A percentile compares a stretch with the other conserved stretches of the same genome.
Conservation (phyloP, 768 basidiomycete species). For the Kwoniella dejecticola region DNA sequence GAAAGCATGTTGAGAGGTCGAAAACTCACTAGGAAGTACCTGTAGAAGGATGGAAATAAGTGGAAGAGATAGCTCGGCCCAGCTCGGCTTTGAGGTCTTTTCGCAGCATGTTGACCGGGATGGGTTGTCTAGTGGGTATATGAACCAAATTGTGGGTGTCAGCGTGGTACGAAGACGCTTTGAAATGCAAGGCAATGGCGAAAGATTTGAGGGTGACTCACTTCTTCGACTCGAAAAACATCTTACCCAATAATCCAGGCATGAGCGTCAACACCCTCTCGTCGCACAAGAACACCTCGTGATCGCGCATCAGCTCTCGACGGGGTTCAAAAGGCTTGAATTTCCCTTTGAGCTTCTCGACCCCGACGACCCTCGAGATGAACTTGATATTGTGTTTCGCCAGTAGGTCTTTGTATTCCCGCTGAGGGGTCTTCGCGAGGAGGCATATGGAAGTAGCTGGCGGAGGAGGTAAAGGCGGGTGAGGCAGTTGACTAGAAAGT, state of each 20-base stretch:
- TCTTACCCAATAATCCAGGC: conserved; percentile 80
- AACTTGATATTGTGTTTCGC: conserved; percentile 76
- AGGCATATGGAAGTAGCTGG: conserved; percentile 80
- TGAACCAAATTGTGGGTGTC: not conserved
- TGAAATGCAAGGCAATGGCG: no score
- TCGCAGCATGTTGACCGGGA: conserved; percentile 83
- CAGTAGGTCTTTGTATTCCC: conserved; percentile 92
- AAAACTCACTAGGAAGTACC: conserved; percentile 90
- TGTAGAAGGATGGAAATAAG: conserved; percentile 92
- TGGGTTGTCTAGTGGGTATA: conserved; percentile 72
- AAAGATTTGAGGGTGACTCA: no score
- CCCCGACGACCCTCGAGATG: conserved; percentile 84
- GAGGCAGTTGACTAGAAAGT: conserved; percentile 61
- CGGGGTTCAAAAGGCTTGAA: conserved; percentile 65
- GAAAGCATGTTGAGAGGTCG: no score
- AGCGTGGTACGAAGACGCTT: not conserved
- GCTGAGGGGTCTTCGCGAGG: conserved; percentile 92
- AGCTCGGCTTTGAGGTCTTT: conserved; percentile 91
- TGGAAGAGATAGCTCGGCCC: conserved; percentile 87
- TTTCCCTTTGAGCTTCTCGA: conserved; percentile 91
- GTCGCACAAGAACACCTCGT: conserved; percentile 90
- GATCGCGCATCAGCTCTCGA: conserved; percentile 78
- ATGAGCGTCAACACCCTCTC: conserved; percentile 84
- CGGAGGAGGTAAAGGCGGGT: conserved; percentile 71
- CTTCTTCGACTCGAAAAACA: conserved; percentile 96